phyloP scores from a whole-genome alignment of 2,329 filamentous ascomycete genomes.

The Ophiocordyceps camponoti-saundersi region DNA sequence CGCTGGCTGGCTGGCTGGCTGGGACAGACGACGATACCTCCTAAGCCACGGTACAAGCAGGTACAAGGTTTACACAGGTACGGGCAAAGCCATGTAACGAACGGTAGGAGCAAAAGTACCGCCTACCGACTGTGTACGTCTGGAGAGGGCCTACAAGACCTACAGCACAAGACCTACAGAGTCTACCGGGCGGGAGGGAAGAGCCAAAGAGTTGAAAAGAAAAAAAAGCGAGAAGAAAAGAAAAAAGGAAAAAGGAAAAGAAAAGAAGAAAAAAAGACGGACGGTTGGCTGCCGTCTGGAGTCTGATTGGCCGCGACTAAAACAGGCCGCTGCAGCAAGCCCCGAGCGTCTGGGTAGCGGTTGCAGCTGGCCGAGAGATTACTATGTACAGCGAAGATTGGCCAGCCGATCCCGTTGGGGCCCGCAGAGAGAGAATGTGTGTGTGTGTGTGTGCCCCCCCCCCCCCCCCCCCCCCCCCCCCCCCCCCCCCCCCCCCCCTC shows the following conservation, averaged over 20 bases:
- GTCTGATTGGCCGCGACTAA: not conserved
- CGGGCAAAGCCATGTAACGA: too few species aligned
- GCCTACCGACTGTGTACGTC: not conserved
- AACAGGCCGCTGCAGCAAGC: constrained; percentile 1
- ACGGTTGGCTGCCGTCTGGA: not conserved
- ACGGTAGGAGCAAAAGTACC: not conserved
- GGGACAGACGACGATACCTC: too few species aligned
- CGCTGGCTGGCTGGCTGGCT: not conserved
- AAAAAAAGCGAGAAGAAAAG: too few species aligned
- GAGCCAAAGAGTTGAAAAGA: too few species aligned
- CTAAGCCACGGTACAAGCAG: too few species aligned
- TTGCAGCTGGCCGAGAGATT: not conserved
- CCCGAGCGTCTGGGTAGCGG: constrained; percentile 4
- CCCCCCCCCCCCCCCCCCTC: too few species aligned
- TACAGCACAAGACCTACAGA: not conserved
- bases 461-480: too few species aligned
- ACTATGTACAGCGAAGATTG: not conserved
- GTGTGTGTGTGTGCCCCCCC: too few species aligned
- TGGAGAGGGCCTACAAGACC: too few species aligned
- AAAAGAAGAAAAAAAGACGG: not conserved
- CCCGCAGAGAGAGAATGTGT: too few species aligned
- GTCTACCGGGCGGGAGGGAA: not conserved
- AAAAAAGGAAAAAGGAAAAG: too few species aligned
- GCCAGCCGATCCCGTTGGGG: not conserved
- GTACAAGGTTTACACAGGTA: too few species aligned